Conservation (phyloP, 495 filamentous ascomycete species). For the Jackrogersella multiformis region DNA sequence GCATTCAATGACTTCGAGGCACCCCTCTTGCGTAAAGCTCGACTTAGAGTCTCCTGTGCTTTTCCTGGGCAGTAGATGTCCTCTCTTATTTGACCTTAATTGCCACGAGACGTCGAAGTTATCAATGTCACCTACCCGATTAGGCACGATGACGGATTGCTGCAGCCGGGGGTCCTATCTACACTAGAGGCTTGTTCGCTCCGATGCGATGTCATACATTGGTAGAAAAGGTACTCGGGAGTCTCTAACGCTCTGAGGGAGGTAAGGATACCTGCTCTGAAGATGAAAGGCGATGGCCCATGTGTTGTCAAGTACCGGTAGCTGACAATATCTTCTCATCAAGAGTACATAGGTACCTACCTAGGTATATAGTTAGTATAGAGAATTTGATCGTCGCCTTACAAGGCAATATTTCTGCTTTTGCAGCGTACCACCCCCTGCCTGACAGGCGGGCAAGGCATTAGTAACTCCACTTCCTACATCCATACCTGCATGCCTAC, state of each 20-base stretch:
- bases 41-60: background rate
- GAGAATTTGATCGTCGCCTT: background rate
- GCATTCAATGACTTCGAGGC: background rate
- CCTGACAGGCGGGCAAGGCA: slow-evolving; percentile 11
- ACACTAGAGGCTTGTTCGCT: slow-evolving; percentile 25
- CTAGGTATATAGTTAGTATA: too few relatives aligned
- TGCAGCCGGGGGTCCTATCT: slow-evolving; percentile 19
- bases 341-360: too few relatives aligned
- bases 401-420: background rate
- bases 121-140: slow-evolving; percentile 36
- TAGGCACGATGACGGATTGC: slow-evolving; percentile 9
- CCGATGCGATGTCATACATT: slow-evolving; percentile 15
- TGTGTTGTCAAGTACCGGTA: too few relatives aligned
- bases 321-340: too few relatives aligned
- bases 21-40: too few relatives aligned
- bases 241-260: background rate
- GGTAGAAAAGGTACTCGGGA: background rate
- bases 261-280: background rate
- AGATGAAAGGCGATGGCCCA: background rate
- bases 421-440: slow-evolving; percentile 9
- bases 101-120: slow-evolving; percentile 17
- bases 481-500: too few relatives aligned
- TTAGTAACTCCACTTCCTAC: slow-evolving; percentile 18
- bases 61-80: slow-evolving; percentile 8
- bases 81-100: slow-evolving; percentile 4